A percentile compares a stretch with the other conserved stretches of the same genome.
Conservation (phyloP, 495 filamentous ascomycete genomes). For the Daldinia concentrica region DNA sequence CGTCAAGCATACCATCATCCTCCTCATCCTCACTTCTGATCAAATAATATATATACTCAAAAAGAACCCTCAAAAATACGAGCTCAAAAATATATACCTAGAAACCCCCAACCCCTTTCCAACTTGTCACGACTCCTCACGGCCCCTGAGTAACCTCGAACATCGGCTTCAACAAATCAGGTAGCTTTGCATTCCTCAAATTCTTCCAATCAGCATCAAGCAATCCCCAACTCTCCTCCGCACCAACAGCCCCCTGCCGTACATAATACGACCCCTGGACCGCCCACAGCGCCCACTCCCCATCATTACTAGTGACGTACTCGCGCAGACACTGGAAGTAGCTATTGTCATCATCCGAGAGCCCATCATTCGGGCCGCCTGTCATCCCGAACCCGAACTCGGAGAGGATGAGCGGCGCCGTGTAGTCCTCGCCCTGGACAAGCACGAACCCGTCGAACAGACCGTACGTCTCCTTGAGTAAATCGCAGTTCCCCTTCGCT, state of each 20-base stretch:
- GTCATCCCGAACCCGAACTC: conserved; percentile 62
- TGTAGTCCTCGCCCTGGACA: conserved; percentile 52
- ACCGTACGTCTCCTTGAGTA: conserved; percentile 52
- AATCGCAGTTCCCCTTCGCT: conserved; percentile 50
- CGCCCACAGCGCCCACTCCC: conserved; percentile 62
- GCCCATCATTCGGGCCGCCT: conserved; percentile 48
- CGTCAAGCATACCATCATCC: background rate
- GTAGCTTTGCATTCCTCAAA: conserved; percentile 55
- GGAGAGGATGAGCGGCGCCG: conserved; percentile 57
- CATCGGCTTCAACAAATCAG: conserved; percentile 50
- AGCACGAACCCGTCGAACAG: conserved; percentile 56
- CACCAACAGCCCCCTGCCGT: conserved; percentile 51
- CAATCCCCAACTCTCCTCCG: conserved; percentile 58
- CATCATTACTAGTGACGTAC: conserved; percentile 58
- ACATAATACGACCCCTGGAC: conserved; percentile 62
- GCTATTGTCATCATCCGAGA: conserved; percentile 47
- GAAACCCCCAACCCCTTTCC: background rate
- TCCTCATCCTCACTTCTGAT: background rate
- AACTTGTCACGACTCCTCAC: conserved; percentile 24
- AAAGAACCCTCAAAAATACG: background rate
- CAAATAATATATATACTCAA: background rate
- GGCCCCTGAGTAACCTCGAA: conserved; percentile 57
- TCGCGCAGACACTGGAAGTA: conserved; percentile 55
- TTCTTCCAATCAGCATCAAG: conserved; percentile 55
- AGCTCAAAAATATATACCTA: background rate